Evolutionary conservation across 1,284 basidiomycete species (phyloP).

Genomic region (Wolfiporia cocos): DNA sequence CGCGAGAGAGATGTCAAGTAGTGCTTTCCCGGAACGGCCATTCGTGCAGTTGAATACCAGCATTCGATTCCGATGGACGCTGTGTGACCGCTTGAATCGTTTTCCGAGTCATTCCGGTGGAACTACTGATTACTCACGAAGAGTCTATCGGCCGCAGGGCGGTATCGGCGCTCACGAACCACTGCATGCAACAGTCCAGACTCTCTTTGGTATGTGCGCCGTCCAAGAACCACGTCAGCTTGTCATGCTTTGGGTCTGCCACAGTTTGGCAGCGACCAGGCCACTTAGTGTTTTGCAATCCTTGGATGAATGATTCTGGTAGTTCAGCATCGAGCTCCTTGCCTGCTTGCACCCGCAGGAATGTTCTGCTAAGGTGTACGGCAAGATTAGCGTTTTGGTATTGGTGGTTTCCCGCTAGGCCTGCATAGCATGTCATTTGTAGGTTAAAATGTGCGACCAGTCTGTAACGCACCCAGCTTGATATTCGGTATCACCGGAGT

Average conservation of each 20-base stretch:
- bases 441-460: neutral
- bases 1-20: slow-evolving; percentile 61
- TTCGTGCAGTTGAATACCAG: slow-evolving; percentile 96
- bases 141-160: slow-evolving; percentile 30
- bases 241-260: slow-evolving; percentile 41
- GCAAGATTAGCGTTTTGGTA: slow-evolving; percentile 88
- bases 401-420: slow-evolving; percentile 89
- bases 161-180: slow-evolving; percentile 65
- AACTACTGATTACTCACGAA: slow-evolving; percentile 10
- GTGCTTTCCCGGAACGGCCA: slow-evolving; percentile 74
- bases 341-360: slow-evolving; percentile 45
- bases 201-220: slow-evolving; percentile 96
- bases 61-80: slow-evolving; percentile 38
- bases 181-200: slow-evolving; percentile 79
- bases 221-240: slow-evolving; percentile 85
- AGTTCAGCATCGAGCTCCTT: slow-evolving; percentile 31
- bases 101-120: neutral
- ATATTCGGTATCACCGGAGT: slow-evolving; percentile 42
- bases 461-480: slow-evolving; percentile 51
- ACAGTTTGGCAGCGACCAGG: slow-evolving; percentile 96
- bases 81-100: neutral
- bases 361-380: slow-evolving; percentile 66
- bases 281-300: slow-evolving; percentile 76
- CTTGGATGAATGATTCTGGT: slow-evolving; percentile 50
- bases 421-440: slow-evolving; percentile 30